A percentile compares a stretch with the other conserved stretches of the same genome.
phyloP scores from a whole-genome alignment of 345 rosid species.

The Adansonia digitata region DNA sequence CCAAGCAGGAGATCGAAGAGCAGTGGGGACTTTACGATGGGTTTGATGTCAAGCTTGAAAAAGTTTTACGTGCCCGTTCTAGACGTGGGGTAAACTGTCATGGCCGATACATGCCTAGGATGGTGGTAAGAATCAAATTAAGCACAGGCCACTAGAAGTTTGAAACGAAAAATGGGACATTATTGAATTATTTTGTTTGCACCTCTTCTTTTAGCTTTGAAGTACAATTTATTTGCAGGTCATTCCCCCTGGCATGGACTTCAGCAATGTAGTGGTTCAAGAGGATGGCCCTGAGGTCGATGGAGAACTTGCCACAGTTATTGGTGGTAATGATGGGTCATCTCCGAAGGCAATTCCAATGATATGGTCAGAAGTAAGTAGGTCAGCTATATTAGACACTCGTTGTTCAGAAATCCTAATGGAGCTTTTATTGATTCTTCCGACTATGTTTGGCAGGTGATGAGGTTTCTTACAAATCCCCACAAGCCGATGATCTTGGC shows the following conservation, averaged over 20 bases:
- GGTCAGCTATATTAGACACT: neutral
- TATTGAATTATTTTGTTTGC: neutral
- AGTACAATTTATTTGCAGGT: conserved; percentile 44
- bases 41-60: conserved; percentile 95
- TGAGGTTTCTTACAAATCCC: conserved; percentile 89
- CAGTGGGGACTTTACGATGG: conserved; percentile 99
- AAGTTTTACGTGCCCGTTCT: conserved; percentile 83
- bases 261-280: conserved; percentile 83
- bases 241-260: conserved; percentile 99
- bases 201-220: conserved; percentile 5
- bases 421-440: neutral
- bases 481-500: conserved; percentile 98
- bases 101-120: conserved; percentile 94
- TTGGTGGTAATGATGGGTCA: conserved; percentile 65
- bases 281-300: conserved; percentile 80
- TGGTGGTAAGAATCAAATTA: conserved; percentile 57
- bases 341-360: conserved; percentile 85
- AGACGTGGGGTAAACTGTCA: conserved; percentile 93
- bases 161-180: neutral
- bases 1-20: conserved; percentile 90
- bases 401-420: neutral
- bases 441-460: conserved; percentile 43
- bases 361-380: conserved; percentile 89
- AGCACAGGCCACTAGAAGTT: neutral
- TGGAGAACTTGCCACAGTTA: conserved; percentile 55